These are phyloP conservation scores for Tolypocladium endophyticum DNA, from an alignment of 2,329 filamentous ascomycete genomes.

Conservation along the genomic window DNA sequence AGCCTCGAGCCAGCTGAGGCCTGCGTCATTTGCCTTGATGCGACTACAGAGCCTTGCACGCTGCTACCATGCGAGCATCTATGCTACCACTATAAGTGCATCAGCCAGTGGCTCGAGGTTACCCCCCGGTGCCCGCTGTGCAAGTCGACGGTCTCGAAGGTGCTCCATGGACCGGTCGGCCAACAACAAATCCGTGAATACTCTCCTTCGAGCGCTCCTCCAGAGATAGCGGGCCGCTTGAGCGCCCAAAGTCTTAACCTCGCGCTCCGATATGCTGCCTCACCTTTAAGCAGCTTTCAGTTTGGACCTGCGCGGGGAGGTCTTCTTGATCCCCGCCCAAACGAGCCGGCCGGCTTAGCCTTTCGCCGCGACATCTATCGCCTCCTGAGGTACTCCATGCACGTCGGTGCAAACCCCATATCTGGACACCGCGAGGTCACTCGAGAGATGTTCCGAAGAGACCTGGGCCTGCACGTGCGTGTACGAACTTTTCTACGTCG, in stretches of 20 bases:
- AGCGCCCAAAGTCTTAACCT: neutral
- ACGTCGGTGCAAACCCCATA: slow-evolving; percentile 71
- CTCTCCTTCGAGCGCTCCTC: slow-evolving; percentile 30
- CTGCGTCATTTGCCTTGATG: slow-evolving; percentile 79
- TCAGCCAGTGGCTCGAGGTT: slow-evolving; percentile 71
- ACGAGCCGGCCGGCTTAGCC: slow-evolving; percentile 1
- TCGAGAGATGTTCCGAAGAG: slow-evolving; percentile 51
- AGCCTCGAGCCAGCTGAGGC: neutral
- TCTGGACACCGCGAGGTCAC: slow-evolving; percentile 68
- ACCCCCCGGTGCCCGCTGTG: slow-evolving; percentile 71
- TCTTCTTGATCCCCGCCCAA: neutral
- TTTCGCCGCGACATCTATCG: slow-evolving; percentile 64
- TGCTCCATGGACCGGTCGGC: slow-evolving; percentile 52
- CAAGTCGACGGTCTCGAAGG: slow-evolving; percentile 42
- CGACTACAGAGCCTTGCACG: slow-evolving; percentile 59
- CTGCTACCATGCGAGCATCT: slow-evolving; percentile 68
- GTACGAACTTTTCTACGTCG: slow-evolving; percentile 74
- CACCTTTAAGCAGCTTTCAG: neutral
- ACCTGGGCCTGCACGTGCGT: slow-evolving; percentile 59
- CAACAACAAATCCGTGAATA: slow-evolving; percentile 38
- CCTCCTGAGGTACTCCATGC: slow-evolving; percentile 61
- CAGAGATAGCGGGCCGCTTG: neutral
- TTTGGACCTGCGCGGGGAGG: neutral
- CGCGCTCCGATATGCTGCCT: neutral
- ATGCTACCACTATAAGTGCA: slow-evolving; percentile 77